Conservation (phyloP, 2,329 filamentous ascomycete genomes). For the Pseudogymnoascus sp. region DNA sequence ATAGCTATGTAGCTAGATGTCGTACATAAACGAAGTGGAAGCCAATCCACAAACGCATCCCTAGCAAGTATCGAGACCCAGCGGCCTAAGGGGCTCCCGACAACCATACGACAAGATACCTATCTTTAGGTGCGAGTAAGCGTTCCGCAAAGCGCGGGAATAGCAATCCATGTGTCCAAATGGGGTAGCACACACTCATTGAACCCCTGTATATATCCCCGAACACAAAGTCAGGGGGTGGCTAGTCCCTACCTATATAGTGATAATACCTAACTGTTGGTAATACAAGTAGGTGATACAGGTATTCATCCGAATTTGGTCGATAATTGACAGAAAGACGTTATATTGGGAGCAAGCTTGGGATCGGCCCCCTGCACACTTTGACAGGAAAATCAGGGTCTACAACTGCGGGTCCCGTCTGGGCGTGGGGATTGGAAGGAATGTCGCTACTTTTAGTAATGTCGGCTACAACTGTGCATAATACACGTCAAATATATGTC, state of each 20-base stretch:
- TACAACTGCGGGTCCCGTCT: background rate
- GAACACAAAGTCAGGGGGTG: background rate
- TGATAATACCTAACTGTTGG: background rate
- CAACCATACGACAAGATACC: background rate
- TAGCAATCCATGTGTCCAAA: background rate
- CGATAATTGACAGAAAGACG: background rate
- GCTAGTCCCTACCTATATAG: background rate
- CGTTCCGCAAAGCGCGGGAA: background rate
- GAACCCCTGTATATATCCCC: background rate
- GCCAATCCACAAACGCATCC: background rate
- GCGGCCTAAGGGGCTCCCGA: background rate
- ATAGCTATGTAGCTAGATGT: background rate
- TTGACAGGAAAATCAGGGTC: background rate
- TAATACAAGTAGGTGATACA: background rate
- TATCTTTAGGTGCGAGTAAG: background rate
- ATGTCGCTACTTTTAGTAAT: background rate
- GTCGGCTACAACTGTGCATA: background rate
- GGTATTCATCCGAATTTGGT: background rate
- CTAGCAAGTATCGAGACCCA: background rate
- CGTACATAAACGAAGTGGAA: background rate
- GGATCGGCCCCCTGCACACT: background rate
- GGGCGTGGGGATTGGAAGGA: background rate
- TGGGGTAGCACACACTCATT: background rate
- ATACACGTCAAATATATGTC: background rate
- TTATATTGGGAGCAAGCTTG: background rate